Conservation (phyloP, 805 yeast species). For the Saccharomycopsis amapae region DNA sequence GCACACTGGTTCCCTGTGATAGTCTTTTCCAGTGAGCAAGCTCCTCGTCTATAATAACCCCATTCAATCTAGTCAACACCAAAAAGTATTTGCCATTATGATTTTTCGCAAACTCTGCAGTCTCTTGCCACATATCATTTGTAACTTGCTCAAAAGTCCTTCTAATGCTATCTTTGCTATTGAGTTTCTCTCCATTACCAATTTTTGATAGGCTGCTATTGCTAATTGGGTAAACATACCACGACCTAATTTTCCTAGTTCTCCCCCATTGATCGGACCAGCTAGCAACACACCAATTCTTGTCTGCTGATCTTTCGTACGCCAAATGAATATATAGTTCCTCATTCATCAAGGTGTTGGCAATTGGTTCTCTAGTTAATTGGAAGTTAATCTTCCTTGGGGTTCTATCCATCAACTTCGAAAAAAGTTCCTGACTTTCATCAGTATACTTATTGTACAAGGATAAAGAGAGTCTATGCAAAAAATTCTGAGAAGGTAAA, state of each 20-base stretch:
- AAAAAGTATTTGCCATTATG: slow-evolving; percentile 50
- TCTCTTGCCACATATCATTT: slow-evolving; percentile 59
- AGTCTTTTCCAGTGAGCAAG: slow-evolving; percentile 71
- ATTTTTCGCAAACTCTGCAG: slow-evolving; percentile 36
- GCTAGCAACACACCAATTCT: slow-evolving; percentile 77
- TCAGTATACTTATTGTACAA: slow-evolving; percentile 54
- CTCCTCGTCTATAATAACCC: slow-evolving; percentile 77
- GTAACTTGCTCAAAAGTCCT: slow-evolving; percentile 47
- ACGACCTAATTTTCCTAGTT: slow-evolving; percentile 52
- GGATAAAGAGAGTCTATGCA: slow-evolving; percentile 40
- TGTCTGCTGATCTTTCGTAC: slow-evolving; percentile 74
- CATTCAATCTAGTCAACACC: slow-evolving; percentile 62
- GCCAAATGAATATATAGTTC: slow-evolving; percentile 81
- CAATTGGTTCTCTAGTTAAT: slow-evolving; percentile 33
- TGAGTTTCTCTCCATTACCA: slow-evolving; percentile 7
- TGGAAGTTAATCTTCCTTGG: slow-evolving; percentile 40
- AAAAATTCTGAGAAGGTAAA: slow-evolving; percentile 24
- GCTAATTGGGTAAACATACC: slow-evolving; percentile 40
- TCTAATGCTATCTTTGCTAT: slow-evolving; percentile 12
- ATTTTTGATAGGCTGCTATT: slow-evolving; percentile 19
- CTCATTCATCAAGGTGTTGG: slow-evolving; percentile 41
- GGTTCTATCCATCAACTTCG: slow-evolving; percentile 35
- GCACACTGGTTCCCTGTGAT: slow-evolving; percentile 43
- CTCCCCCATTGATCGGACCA: slow-evolving; percentile 85
- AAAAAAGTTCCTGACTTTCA: slow-evolving; percentile 27